Percentiles rank a stretch among this genome's conserved stretches.
Evolutionary conservation across 192 early-diverging fungal species (phyloP).

Genomic region (Diversispora eburnea): DNA sequence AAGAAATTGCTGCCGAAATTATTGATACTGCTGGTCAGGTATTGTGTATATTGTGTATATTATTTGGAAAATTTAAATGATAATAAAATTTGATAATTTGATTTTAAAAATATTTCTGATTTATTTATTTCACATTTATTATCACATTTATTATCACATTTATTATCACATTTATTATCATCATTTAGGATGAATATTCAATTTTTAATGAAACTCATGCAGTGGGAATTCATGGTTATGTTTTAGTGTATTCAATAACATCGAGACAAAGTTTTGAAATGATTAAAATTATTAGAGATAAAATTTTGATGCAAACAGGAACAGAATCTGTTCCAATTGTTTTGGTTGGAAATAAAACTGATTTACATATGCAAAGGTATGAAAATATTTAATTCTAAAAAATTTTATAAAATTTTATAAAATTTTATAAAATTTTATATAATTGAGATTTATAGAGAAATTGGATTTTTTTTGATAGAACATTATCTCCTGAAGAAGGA

Average conservation of each 20-base stretch:
- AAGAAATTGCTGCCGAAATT: conserved; percentile 86
- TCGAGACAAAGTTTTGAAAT: conserved; percentile 86
- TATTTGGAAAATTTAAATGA: no score
- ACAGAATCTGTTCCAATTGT: conserved; percentile 87
- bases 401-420: conserved; percentile 25
- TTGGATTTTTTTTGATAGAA: conserved; percentile 36
- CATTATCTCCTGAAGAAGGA: conserved; percentile 78
- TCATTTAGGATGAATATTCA: conserved; percentile 82
- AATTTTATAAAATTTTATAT: background rate
- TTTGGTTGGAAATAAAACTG: conserved; percentile 91
- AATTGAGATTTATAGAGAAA: background rate
- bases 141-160: background rate
- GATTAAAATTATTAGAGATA: conserved; percentile 83
- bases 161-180: conserved; percentile 18
- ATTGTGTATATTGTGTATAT: conserved; percentile 29
- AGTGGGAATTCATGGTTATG: conserved; percentile 89
- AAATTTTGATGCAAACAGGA: conserved; percentile 89
- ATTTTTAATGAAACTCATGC: conserved; percentile 88
- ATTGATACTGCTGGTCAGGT: conserved; percentile 96
- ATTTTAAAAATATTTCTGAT: background rate
- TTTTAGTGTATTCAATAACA: conserved; percentile 90
- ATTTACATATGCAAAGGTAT: conserved; percentile 67
- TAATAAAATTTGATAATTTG: no score
- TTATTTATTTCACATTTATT: background rate
- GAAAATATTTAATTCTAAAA: no score